Percentiles rank a stretch among this genome's conserved stretches.
phyloP scores from a whole-genome alignment of 2,329 filamentous ascomycete genomes.

The Fusarium sp. region DNA sequence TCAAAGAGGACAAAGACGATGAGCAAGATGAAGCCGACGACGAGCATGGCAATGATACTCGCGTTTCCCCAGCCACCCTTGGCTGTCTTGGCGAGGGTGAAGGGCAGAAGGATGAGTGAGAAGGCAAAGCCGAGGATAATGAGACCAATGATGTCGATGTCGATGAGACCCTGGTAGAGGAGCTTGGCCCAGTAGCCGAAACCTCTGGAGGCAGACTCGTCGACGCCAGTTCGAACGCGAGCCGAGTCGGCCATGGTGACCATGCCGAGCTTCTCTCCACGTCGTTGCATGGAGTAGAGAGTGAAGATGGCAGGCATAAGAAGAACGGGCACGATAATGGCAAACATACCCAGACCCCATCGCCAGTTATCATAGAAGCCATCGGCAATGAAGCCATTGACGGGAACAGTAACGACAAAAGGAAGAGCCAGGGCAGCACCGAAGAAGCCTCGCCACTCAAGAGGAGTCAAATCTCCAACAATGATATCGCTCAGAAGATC shows the following conservation, averaged over 20 bases:
- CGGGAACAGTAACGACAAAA: constrained; percentile 51
- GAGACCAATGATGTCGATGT: constrained; percentile 46
- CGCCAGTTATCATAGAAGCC: constrained; percentile 59
- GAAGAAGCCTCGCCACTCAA: constrained; percentile 52
- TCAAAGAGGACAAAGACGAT: constrained; percentile 51
- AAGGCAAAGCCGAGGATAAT: constrained; percentile 63
- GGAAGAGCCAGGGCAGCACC: constrained; percentile 42
- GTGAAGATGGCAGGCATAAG: constrained; percentile 64
- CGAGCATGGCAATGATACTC: constrained; percentile 47
- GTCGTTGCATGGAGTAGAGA: constrained; percentile 65
- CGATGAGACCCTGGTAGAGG: constrained; percentile 41
- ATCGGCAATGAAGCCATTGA: constrained; percentile 56
- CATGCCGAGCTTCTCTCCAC: constrained; percentile 67
- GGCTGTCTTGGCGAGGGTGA: constrained; percentile 59
- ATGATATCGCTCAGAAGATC: constrained; percentile 46
- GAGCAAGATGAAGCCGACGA: constrained; percentile 47
- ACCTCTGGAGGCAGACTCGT: constrained; percentile 41
- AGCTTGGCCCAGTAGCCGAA: constrained; percentile 47
- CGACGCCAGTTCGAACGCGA: constrained; percentile 28
- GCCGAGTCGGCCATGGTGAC: constrained; percentile 48
- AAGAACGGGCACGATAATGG: constrained; percentile 68
- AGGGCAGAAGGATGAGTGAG: constrained; percentile 70
- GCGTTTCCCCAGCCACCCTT: constrained; percentile 48
- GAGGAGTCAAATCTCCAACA: constrained; percentile 49
- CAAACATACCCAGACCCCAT: constrained; percentile 62